Evolutionary conservation across 805 yeast species (phyloP).

Genomic region (Lachancea lanzarotensis): DNA sequence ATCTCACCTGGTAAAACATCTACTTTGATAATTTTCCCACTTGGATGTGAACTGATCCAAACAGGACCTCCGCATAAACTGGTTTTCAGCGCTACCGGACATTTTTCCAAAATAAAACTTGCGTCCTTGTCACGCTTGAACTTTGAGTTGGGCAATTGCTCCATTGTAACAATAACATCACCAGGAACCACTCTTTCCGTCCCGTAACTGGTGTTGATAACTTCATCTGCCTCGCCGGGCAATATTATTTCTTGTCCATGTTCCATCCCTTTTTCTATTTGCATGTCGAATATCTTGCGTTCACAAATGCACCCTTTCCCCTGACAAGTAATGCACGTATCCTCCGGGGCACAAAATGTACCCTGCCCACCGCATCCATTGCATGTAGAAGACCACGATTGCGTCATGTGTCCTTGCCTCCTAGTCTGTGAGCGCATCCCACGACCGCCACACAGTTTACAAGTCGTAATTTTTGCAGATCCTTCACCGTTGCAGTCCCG

Average conservation of each 20-base stretch:
- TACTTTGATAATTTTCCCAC: conserved; percentile 36
- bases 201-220: conserved; percentile 31
- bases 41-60: conserved; percentile 29
- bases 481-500: conserved; percentile 48
- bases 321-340: conserved; percentile 38
- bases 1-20: conserved; percentile 46
- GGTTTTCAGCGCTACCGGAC: conserved; percentile 44
- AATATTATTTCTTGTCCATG: conserved; percentile 47
- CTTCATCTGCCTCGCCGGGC: conserved; percentile 62
- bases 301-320: conserved; percentile 43
- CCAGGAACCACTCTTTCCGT: conserved; percentile 46
- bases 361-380: conserved; percentile 41
- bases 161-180: conserved; percentile 52
- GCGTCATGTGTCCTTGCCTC: conserved; percentile 41
- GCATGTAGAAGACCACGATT: conserved; percentile 40
- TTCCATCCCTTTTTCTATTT: conserved; percentile 50
- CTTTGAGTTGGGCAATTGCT: conserved; percentile 28
- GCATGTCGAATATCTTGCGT: conserved; percentile 45
- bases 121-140: conserved; percentile 35
- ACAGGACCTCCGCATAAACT: conserved; percentile 53
- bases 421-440: conserved; percentile 38
- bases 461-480: conserved; percentile 29
- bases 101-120: conserved; percentile 38
- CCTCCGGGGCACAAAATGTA: conserved; percentile 26
- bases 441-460: conserved; percentile 37